Base-by-base conservation (phyloP, 2,329 filamentous ascomycete species). In the Epichloe glyceriae region DNA sequence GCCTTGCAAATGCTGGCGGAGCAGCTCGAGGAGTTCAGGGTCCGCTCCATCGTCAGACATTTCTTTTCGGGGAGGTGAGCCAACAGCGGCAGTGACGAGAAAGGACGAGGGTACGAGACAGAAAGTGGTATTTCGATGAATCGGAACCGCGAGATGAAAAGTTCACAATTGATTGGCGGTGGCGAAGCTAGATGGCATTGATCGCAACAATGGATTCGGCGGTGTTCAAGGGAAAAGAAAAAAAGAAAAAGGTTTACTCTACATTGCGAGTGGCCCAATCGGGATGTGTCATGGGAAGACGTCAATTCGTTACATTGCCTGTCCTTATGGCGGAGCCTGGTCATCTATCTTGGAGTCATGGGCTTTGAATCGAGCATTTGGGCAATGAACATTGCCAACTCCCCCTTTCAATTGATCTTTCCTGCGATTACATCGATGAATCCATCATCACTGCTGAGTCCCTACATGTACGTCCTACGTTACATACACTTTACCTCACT, bases 21-120 rank as follows among this genome's bases (percentile, higher is more conserved):
- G 78, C 19, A 96, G 82, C 58, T 83, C 88, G 19, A 96, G 75
- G 44, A 97, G 81, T 68, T 96, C 90, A 40, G 79, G 84, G 63
- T 96, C 91, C 46, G 85, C 83, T 67, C 95, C 91, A 67, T 95
- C 88, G 72, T 96, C 89, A 45, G 88, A 94, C 86, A 94, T 41
- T n/a, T 53, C 30, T 46, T 46, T 39, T 39, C 8, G 30, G 4
- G 33, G 14, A 33, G 22, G 22, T 6, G 22, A 49, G 34, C 41
- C 33, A 41, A 14, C 11, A 22, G n/a, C 26, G 5, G 59, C 46
- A 71, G 54, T 46, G 5, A 19, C 22, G 20, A 15, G 17, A 44
- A 17, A 11, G 26, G 42, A 20, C 2, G 22, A 33, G 41, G 22
- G 7, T 19, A 4, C 5, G 22, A 44, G 15, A 12, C 11, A n/a